Conservation (phyloP, 2,329 filamentous ascomycete species). For the Penicillium rolfsii region DNA sequence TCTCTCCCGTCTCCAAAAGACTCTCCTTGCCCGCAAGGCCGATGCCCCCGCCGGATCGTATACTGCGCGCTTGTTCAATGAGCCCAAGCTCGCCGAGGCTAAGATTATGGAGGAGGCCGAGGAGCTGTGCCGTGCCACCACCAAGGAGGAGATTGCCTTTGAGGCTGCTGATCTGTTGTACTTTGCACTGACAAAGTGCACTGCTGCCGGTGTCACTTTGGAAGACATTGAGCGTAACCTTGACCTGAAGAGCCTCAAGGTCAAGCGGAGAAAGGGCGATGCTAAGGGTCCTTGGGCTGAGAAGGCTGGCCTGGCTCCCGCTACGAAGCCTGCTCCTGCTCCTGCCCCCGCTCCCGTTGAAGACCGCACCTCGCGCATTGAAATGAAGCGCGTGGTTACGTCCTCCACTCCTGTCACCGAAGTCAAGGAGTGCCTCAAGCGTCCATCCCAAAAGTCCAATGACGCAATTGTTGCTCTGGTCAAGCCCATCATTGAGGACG, state of each 20-base stretch:
- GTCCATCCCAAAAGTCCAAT: conserved; percentile 92
- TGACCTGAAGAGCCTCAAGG: conserved; percentile 92
- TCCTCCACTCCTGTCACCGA: conserved; percentile 64
- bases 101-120: conserved; percentile 99
- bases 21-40: conserved; percentile 76
- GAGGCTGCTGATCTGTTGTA: conserved; percentile 96
- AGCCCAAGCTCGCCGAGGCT: conserved; percentile 82
- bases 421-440: conserved; percentile 75
- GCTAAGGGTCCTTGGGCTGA: conserved; percentile 92
- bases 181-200: conserved; percentile 89
- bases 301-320: conserved; percentile 68
- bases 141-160: conserved; percentile 82
- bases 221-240: conserved; percentile 90
- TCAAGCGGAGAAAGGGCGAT: conserved; percentile 89
- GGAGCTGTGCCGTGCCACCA: conserved; percentile 85
- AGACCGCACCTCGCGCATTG: conserved; percentile 63
- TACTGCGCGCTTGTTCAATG: conserved; percentile 88
- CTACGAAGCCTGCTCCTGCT: conserved; percentile 43
- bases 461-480: conserved; percentile 91
- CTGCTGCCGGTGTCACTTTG: conserved; percentile 79
- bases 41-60: conserved; percentile 90
- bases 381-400: conserved; percentile 79
- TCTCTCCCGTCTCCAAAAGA: conserved; percentile 83
- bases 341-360: conserved; percentile 55
- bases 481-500: conserved; percentile 85